A percentile compares a stretch with the other conserved stretches of the same genome.
These are phyloP conservation scores for Penicillium psychrosexuale DNA, from an alignment of 2,329 filamentous ascomycete species.

Conservation along the genomic window DNA sequence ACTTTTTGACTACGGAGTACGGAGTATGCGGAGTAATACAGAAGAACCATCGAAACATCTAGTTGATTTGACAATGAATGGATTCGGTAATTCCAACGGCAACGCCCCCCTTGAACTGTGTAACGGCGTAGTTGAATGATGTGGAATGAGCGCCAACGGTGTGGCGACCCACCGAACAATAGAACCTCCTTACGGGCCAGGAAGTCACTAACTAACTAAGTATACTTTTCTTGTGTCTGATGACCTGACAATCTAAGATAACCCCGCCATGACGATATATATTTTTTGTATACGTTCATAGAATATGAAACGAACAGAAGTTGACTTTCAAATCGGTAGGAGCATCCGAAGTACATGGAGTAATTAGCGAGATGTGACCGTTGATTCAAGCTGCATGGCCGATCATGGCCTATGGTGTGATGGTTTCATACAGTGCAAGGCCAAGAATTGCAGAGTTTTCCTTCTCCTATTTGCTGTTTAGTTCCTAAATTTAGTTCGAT, in stretches of 20 bases:
- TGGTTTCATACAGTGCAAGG: constrained; percentile 3
- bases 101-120: neutral
- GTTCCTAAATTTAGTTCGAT: neutral
- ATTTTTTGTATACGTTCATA: neutral
- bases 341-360: constrained; percentile 20
- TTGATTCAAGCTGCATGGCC: constrained; percentile 18
- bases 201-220: neutral
- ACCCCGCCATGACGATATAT: constrained; percentile 1
- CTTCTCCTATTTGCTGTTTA: constrained; percentile 1
- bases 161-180: constrained; percentile 3
- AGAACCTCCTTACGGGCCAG: neutral
- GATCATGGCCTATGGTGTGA: constrained; percentile 15
- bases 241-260: neutral
- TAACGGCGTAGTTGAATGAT: neutral
- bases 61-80: constrained; percentile 4
- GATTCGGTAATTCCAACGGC: neutral
- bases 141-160: constrained; percentile 2
- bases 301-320: neutral
- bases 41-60: neutral
- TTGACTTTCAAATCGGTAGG: constrained; percentile 8
- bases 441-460: constrained; percentile 11
- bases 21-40: neutral
- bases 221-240: neutral
- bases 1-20: neutral
- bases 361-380: constrained; percentile 18